These are phyloP conservation scores for Rhynchospora breviuscula DNA, from an alignment of 176 grass and related monocot genomes.

Conservation along the genomic window DNA sequence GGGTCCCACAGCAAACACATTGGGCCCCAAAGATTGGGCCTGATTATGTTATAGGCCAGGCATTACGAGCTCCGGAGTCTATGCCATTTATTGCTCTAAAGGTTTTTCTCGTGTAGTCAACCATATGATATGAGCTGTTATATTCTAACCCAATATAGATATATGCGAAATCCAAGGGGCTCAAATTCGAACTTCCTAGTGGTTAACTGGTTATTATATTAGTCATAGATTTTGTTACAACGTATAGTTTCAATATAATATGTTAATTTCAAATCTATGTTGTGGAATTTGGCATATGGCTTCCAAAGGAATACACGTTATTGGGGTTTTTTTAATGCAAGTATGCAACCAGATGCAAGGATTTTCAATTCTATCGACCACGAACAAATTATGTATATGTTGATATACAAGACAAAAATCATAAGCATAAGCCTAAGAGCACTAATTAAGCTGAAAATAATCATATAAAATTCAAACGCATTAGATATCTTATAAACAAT, in stretches of 20 bases:
- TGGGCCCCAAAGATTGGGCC: not conserved
- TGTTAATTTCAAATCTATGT: not conserved
- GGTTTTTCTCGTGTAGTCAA: slow-evolving; percentile 10
- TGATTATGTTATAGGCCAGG: not conserved
- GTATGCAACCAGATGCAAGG: not conserved
- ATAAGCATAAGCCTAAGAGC: not conserved
- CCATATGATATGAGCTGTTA: slow-evolving; percentile 16
- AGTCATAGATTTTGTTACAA: not conserved
- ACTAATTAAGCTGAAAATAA: not conserved
- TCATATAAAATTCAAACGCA: not conserved
- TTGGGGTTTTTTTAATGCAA: not conserved
- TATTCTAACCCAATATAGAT: slow-evolving; percentile 2
- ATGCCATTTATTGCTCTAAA: slow-evolving; percentile 15
- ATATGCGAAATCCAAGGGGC: not conserved
- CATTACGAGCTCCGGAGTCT: not conserved
- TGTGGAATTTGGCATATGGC: not conserved
- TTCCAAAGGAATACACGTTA: no score
- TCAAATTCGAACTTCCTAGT: slow-evolving; percentile 10
- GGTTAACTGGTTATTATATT: not conserved
- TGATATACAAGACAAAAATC: not conserved
- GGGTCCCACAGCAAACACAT: not conserved
- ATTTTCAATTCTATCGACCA: not conserved
- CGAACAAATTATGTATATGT: not conserved
- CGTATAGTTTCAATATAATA: not conserved
- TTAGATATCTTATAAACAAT: not conserved